Conservation (phyloP, 768 basidiomycete species). For the Mycena belliarum region DNA sequence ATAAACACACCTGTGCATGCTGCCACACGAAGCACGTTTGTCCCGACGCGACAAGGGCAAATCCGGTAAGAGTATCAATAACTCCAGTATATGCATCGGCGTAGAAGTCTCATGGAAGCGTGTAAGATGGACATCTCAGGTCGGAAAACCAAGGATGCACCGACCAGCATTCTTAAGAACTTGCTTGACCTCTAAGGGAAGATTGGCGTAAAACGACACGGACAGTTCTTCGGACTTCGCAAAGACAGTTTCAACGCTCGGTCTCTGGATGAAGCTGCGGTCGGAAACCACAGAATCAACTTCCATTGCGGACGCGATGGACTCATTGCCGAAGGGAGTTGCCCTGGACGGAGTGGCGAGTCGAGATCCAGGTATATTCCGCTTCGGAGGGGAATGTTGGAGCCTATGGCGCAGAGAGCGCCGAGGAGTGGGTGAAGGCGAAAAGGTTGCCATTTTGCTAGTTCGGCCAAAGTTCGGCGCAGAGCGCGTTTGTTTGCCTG, state of each 20-base stretch:
- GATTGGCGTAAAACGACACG: slow-evolving; percentile 64
- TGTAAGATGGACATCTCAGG: neutral
- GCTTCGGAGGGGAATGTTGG: slow-evolving; percentile 32
- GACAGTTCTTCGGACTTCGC: slow-evolving; percentile 74
- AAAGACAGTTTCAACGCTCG: slow-evolving; percentile 49
- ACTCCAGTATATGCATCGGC: slow-evolving; percentile 67
- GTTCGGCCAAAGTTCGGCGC: too few species aligned
- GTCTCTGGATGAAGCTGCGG: slow-evolving; percentile 31
- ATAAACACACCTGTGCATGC: slow-evolving; percentile 65
- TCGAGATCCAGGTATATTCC: slow-evolving; percentile 37
- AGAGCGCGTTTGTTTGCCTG: slow-evolving; percentile 13
- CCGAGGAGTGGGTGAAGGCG: slow-evolving; percentile 59
- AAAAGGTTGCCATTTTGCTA: slow-evolving; percentile 58
- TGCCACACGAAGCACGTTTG: slow-evolving; percentile 86
- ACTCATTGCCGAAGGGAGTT: slow-evolving; percentile 37
- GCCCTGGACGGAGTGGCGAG: slow-evolving; percentile 42
- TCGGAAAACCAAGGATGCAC: slow-evolving; percentile 20
- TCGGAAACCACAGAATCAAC: slow-evolving; percentile 53
- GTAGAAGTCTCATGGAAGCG: slow-evolving; percentile 55
- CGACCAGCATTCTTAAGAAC: slow-evolving; percentile 67
- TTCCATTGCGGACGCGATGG: slow-evolving; percentile 63
- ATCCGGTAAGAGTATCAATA: slow-evolving; percentile 72
- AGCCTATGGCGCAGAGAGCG: slow-evolving; percentile 44
- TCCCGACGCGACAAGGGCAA: slow-evolving; percentile 68
- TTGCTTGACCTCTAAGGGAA: slow-evolving; percentile 77